These are phyloP conservation scores for Phytophthora aleatoria DNA, from an alignment of 352 stramenopile genomes.

Conservation along the genomic window DNA sequence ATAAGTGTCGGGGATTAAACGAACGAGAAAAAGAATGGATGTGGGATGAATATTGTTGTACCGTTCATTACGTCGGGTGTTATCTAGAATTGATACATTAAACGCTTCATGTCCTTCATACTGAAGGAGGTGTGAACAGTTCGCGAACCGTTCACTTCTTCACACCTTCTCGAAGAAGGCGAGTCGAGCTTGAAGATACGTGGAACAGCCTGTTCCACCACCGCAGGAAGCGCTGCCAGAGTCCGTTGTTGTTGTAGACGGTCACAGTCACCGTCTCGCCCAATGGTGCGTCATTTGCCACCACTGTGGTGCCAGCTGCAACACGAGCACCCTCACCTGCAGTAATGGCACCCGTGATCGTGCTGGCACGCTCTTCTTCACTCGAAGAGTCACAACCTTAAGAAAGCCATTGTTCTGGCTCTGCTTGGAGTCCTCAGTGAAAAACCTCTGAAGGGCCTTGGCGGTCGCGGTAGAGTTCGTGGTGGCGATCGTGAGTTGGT, in stretches of 20 bases:
- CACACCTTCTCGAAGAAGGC: constrained; percentile 14
- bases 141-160: not conserved
- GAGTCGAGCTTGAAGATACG: constrained; percentile 3
- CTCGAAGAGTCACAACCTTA: constrained; percentile 13
- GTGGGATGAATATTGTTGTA: not conserved
- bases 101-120: not conserved
- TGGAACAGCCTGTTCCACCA: constrained; percentile 27
- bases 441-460: constrained; percentile 20
- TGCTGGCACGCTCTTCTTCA: constrained; percentile 15
- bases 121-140: constrained; percentile 2
- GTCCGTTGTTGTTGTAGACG: constrained; percentile 31
- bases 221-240: constrained; percentile 25
- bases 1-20: too few species aligned
- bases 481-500: constrained; percentile 17
- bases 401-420: constrained; percentile 19
- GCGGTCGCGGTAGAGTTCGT: constrained; percentile 13
- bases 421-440: constrained; percentile 10
- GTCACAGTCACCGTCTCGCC: constrained; percentile 19
- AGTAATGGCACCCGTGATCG: constrained; percentile 1
- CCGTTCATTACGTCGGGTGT: constrained; percentile 5
- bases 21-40: too few species aligned
- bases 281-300: not conserved
- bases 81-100: constrained; percentile 15
- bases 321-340: constrained; percentile 13
- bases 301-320: constrained; percentile 14